Percentiles rank a stretch among this genome's conserved stretches.
Conservation (phyloP, 805 yeast species). For the Vanderwaltozyma polyspora region DNA sequence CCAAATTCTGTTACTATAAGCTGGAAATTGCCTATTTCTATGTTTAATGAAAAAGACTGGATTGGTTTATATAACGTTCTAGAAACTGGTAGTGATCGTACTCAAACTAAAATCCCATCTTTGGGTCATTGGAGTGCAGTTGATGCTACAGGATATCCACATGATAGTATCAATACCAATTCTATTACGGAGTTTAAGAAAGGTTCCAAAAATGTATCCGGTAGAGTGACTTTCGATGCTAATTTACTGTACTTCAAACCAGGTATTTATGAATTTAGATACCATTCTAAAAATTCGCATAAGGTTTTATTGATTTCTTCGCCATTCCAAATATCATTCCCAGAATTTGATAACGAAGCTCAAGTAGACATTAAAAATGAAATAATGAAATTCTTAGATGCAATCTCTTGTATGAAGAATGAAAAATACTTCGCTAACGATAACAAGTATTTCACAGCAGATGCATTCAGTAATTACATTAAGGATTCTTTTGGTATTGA, state of each 20-base stretch:
- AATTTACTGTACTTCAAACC: constrained; percentile 48
- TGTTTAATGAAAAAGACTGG: constrained; percentile 52
- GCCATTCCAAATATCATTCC: constrained; percentile 50
- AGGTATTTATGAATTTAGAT: constrained; percentile 65
- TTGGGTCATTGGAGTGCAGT: constrained; percentile 55
- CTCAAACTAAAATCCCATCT: constrained; percentile 49
- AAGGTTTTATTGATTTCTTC: constrained; percentile 54
- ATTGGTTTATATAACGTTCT: constrained; percentile 59
- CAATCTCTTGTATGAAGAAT: constrained; percentile 16
- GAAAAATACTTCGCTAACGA: constrained; percentile 13
- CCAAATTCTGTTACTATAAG: constrained; percentile 38
- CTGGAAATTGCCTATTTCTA: constrained; percentile 41
- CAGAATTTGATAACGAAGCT: constrained; percentile 25
- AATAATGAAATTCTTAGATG: constrained; percentile 12
- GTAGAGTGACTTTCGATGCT: constrained; percentile 39
- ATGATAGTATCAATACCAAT: constrained; percentile 7
- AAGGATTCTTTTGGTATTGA: constrained; percentile 28
- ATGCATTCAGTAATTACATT: constrained; percentile 21
- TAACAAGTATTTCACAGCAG: constrained; percentile 17
- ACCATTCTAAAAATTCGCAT: constrained; percentile 56
- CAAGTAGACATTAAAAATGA: constrained; percentile 16
- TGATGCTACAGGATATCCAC: constrained; percentile 26
- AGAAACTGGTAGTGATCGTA: constrained; percentile 45
- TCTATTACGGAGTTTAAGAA: constrained; percentile 8
- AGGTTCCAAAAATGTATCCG: constrained; percentile 22